Percentiles rank a stretch among this genome's conserved stretches.
phyloP scores from a whole-genome alignment of 768 basidiomycete species.

The Russula griseocarnosa region DNA sequence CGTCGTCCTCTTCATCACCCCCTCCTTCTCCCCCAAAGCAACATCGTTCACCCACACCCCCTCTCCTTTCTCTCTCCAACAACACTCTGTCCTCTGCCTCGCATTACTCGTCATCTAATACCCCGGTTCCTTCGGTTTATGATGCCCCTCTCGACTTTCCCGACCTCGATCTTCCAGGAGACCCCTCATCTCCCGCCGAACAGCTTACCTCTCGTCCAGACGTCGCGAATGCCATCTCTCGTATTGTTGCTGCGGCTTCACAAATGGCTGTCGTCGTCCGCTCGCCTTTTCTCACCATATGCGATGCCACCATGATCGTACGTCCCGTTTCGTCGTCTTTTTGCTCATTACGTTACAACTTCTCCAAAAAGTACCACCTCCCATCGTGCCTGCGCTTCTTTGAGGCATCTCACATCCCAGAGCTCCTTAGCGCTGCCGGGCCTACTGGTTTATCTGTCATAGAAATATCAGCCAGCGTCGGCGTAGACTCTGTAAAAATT shows the following conservation, averaged over 20 bases:
- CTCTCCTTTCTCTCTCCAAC: constrained; percentile 22
- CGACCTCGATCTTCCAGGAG: constrained; percentile 31
- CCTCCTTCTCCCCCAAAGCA: constrained; percentile 10
- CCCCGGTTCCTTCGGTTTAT: background rate
- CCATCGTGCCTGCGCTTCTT: constrained; percentile 71
- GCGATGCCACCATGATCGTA: constrained; percentile 69
- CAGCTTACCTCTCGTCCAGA: constrained; percentile 55
- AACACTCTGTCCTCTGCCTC: constrained; percentile 23
- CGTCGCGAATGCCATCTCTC: constrained; percentile 56
- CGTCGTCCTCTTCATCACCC: constrained; percentile 6
- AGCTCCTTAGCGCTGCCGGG: constrained; percentile 65
- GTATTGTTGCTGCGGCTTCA: constrained; percentile 64
- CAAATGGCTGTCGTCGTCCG: constrained; percentile 65
- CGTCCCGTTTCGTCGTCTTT: constrained; percentile 29
- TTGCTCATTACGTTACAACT: background rate
- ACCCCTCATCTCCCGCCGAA: constrained; percentile 45
- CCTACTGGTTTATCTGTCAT: constrained; percentile 49
- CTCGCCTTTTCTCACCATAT: constrained; percentile 63
- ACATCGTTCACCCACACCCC: constrained; percentile 26
- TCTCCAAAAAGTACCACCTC: constrained; percentile 54
- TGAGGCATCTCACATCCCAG: constrained; percentile 66
- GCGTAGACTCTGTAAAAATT: constrained; percentile 45
- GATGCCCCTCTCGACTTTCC: constrained; percentile 31
- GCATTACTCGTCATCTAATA: constrained; percentile 22
- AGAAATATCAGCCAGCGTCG: constrained; percentile 39